Evolutionary conservation across 805 yeast species (phyloP), one percentile per base, ranked within the genome.

Genomic region (Zygotorulaspora danielsina): DNA sequence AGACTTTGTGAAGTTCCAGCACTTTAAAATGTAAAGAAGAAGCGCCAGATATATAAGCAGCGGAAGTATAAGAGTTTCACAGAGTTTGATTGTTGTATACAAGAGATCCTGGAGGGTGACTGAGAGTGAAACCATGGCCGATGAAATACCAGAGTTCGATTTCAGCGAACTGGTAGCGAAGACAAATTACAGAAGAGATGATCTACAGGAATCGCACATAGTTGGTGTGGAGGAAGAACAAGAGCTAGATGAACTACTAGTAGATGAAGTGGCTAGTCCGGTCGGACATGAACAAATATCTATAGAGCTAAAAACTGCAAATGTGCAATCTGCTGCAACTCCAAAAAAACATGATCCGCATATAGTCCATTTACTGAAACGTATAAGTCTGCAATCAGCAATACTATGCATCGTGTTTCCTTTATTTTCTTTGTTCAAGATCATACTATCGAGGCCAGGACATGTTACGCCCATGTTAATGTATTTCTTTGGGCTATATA

Each of bases 91-190:
- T 7, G 10, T 21, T 21, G 10, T 21, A 21, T 10, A 10, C 10
- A 8, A 21, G 10, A 21, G 24, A 10, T 21, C 9, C 10, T 21
- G 24, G 10, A 21, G 24, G 24, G 24, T 21, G 10, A 21, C 9
- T 8, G 9, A 7, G 10, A 21, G 7, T 21, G 10, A 10, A 21
- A 21, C 26, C 20, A 51, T 44, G 50, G 51, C 36, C 18, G 46
- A 42, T 44, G 51, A 37, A 19, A 51, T 51, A 36, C 54, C 55
- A 19, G 55, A 49, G 43, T 51, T 51, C 38, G 55, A 51, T 36
- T 49, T 47, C 34, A 37, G 45, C 19, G 44, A 51, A 12, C 34
- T 51, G 34, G 33, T 41, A 12, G 31, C 44, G 19, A 25, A 36
- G 15, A 29, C 32, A 13, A 38, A 37, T 8, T 20, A 24, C 20